Evolutionary conservation across 139 green algal genomes (phyloP).

Genomic region (Picochlorum sp.): DNA sequence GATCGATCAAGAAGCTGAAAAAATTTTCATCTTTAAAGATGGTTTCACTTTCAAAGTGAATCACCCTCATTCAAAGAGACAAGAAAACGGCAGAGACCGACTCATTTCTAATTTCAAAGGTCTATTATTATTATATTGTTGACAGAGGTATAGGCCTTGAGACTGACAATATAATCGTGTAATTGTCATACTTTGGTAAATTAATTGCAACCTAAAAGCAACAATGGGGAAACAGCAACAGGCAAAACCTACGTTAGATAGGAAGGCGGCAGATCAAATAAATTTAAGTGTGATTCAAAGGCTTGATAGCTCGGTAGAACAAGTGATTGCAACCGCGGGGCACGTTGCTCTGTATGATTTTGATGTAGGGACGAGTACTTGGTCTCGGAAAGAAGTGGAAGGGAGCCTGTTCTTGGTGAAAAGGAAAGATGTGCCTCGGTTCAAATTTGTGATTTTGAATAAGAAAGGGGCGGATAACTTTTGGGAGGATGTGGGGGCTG

Average conservation of each 20-base stretch:
- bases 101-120: too few relatives aligned
- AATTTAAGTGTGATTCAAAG: conserved; percentile 50
- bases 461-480: conserved; percentile 67
- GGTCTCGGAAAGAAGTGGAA: conserved; percentile 81
- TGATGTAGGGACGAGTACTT: conserved; percentile 38
- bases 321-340: conserved; percentile 42
- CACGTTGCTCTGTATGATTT: conserved; percentile 80
- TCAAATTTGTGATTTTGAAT: conserved; percentile 85
- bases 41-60: too few relatives aligned
- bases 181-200: too few relatives aligned
- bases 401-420: conserved; percentile 83
- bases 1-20: too few relatives aligned
- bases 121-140: too few relatives aligned
- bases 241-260: conserved; percentile 28
- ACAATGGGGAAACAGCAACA: too few relatives aligned
- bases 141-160: too few relatives aligned
- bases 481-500: conserved; percentile 50
- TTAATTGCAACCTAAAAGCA: too few relatives aligned
- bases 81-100: too few relatives aligned
- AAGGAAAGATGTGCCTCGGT: conserved; percentile 45
- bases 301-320: conserved; percentile 38
- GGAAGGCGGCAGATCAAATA: conserved; percentile 25
- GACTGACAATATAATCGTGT: too few relatives aligned
- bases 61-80: too few relatives aligned
- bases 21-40: too few relatives aligned